A percentile compares a stretch with the other conserved stretches of the same genome.
These are phyloP conservation scores for Pichia deserticola DNA, from an alignment of 805 yeast genomes.

Conservation along the genomic window DNA sequence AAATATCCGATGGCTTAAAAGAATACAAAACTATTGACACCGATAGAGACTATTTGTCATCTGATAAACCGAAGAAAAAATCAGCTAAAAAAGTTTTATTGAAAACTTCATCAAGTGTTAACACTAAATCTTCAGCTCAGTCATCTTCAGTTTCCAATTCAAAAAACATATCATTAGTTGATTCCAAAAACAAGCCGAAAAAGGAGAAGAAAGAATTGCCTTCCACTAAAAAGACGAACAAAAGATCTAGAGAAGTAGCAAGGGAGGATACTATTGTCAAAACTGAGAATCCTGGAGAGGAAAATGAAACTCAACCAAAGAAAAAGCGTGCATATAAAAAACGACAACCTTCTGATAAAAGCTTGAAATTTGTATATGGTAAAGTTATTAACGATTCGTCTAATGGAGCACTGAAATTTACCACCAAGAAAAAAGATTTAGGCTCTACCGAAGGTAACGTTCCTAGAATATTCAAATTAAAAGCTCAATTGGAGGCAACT, in stretches of 20 bases:
- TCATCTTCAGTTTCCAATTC: too few relatives aligned
- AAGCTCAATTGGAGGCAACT: background rate
- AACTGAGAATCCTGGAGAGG: background rate
- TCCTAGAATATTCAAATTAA: background rate
- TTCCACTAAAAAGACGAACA: background rate
- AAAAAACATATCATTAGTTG: background rate
- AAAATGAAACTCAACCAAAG: background rate
- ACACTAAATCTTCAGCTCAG: background rate
- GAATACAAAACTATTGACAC: slow-evolving; percentile 11
- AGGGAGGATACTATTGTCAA: background rate
- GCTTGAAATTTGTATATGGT: slow-evolving; percentile 7
- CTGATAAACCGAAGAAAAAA: slow-evolving; percentile 3
- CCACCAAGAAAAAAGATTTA: slow-evolving; percentile 1
- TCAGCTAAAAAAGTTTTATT: background rate
- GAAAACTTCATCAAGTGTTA: background rate
- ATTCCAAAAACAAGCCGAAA: background rate
- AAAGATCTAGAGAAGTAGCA: background rate
- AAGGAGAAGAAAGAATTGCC: background rate
- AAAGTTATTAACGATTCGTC: background rate
- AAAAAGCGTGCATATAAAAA: slow-evolving; percentile 5
- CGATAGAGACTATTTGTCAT: slow-evolving; percentile 5
- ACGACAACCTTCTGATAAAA: background rate
- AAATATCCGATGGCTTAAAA: background rate
- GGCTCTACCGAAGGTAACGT: background rate
- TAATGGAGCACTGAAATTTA: background rate